These are phyloP conservation scores for Sutorius australiensis DNA, from an alignment of 768 basidiomycete species.

Conservation along the genomic window DNA sequence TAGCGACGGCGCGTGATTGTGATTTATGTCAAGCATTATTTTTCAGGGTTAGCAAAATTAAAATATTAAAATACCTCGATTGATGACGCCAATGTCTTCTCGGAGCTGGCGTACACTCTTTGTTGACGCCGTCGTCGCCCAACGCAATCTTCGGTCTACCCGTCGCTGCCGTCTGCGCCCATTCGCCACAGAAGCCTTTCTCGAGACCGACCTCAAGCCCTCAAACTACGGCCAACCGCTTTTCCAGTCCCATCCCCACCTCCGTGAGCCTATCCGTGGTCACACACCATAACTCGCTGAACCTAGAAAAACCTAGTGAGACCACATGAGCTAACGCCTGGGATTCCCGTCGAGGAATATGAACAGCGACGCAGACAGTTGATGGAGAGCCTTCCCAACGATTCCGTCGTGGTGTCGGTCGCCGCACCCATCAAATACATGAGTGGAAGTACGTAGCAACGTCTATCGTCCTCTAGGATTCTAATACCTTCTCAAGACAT, in stretches of 20 bases:
- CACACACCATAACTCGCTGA: constrained; percentile 4
- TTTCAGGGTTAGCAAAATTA: not conserved
- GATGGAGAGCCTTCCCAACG: constrained; percentile 71
- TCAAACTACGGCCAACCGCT: constrained; percentile 79
- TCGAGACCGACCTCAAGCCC: constrained; percentile 50
- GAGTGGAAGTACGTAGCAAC: constrained; percentile 60
- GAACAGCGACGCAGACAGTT: constrained; percentile 62
- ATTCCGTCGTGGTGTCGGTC: constrained; percentile 69
- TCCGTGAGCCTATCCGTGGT: constrained; percentile 43
- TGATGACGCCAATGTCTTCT: constrained; percentile 18
- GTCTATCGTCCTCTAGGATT: constrained; percentile 7
- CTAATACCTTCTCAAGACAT: constrained; percentile 45
- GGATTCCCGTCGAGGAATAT: constrained; percentile 76
- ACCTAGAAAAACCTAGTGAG: constrained; percentile 37
- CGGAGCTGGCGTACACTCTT: constrained; percentile 14
- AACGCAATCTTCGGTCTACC: not conserved
- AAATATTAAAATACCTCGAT: not conserved
- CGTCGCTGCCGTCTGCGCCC: constrained; percentile 13
- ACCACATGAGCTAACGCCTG: constrained; percentile 73
- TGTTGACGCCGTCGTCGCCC: not conserved
- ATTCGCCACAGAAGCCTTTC: constrained; percentile 33
- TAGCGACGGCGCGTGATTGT: constrained; percentile 21
- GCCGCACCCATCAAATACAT: constrained; percentile 84
- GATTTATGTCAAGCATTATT: not conserved
- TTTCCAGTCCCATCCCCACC: constrained; percentile 75